Evolutionary conservation across 129 eudicot species (phyloP), one percentile per base, ranked within the genome.

Genomic region (Artemisia annua): DNA sequence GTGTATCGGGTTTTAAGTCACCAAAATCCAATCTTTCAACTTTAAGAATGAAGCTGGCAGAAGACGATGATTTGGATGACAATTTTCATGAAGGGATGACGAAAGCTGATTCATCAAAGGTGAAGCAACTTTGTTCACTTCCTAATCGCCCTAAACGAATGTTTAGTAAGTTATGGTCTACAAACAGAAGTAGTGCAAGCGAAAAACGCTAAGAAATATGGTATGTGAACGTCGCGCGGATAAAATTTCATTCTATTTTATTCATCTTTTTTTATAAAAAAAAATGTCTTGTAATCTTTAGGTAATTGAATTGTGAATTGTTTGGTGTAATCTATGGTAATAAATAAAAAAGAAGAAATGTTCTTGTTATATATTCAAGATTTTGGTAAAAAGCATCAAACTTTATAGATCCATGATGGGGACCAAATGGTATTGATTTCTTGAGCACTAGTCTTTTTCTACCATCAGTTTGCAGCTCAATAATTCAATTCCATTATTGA

Each of bases 81-180:
- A 58, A 63, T 62, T 83, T 68, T 26, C 69, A 39, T 1, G 74
- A 79, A 59, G 86, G 85, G 30, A 49, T 79, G 56, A 76, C 75
- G 3, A 91, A 79, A 55, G 24, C 77, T 55, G 66, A 78, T 63
- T 68, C 89, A 0, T 70, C 89, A 3, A 87, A 74, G 73, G 69
- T 83, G 39, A 89, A 87, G 75, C 78, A 83, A 19, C 69, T 82
- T 7, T 77, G 86, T 72, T 70, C 87, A 48, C 66, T 84, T 69
- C 95, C 95, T 10, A 79, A 75, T 74, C 82, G 81, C 12, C 95
- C 98, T 15, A 89, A 87, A 69, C 74, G 83, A 11, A 89, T 93
- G 85, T 84, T 93, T 60, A 85, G 96, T 82, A 93, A 83, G 88
- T 70, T 93, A 67, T 93, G 95, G 96, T 79, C 95, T 13, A 80